Base-by-base conservation (phyloP, 2,329 filamentous ascomycete species). In the Sodiomyces alkalinus region DNA sequence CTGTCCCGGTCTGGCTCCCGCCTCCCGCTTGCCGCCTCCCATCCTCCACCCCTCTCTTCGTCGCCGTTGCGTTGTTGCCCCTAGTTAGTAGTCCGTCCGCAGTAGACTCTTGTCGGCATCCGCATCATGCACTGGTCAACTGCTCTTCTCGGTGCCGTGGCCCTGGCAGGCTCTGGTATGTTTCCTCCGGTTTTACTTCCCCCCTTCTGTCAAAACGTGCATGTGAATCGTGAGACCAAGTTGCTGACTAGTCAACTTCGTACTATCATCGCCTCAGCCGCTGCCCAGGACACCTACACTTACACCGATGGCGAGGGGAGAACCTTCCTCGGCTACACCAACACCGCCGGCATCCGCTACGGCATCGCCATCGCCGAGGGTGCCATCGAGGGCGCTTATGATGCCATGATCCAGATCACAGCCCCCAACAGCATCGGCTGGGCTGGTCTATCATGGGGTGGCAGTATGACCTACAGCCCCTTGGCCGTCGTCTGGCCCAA, bases 361-460 rank as follows among this genome's bases (percentile, higher is more conserved):
- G 49, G 51, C n/a, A 32, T 55, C 20, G 51, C 51, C 8, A 41
- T 60, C 9, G 56, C 56, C 8, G 41, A 46, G 5, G 35, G 40
- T 1, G 41, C 48, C 3, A 10, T 43, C 1, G 36, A 27, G 4
- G 35, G 33, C 2, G 37, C 51, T 0, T 60, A 54, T 33, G 56
- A 61, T 30, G 45, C 48, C 8, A 51, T 60, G 5, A 21, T 61
- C 14, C 56, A 60, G 33, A 48, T 61, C 19, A 46, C 54, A 0
- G 53, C 56, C 2, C 55, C 58, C 2, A 40, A 43, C 10, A 39
- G 41, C 3, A 50, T 53, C 22, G 56, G 55, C 19, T 62, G 58
- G 58, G 50, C 52, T 3, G 58, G 56, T 3, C 40, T 61, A 12
- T 48, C 56, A 8, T 61, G 55, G 55, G 56, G 55, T 15, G 56